Evolutionary conservation across 2,329 filamentous ascomycete genomes (phyloP).

Genomic region (Colletotrichum australisinense): DNA sequence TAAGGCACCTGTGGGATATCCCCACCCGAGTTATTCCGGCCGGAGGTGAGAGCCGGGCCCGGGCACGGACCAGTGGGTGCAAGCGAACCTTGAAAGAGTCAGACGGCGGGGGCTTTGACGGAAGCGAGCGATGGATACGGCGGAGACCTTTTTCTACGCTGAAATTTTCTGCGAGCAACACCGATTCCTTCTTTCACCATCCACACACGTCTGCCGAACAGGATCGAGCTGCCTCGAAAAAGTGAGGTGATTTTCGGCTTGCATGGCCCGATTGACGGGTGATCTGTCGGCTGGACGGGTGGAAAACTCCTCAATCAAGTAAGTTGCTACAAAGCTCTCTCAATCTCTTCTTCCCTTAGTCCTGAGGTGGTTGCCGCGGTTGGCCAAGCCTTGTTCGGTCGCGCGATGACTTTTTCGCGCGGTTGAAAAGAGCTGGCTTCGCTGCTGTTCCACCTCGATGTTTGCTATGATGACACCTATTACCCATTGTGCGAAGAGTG

Average conservation of each 20-base stretch:
- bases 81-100: constrained; percentile 26
- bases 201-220: constrained; percentile 34
- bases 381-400: background rate
- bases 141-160: constrained; percentile 30
- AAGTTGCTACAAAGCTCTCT: constrained; percentile 32
- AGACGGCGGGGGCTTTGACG: constrained; percentile 12
- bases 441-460: constrained; percentile 37
- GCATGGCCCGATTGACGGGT: constrained; percentile 38
- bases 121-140: constrained; percentile 31
- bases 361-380: background rate
- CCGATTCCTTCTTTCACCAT: constrained; percentile 1
- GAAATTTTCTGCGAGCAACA: constrained; percentile 27
- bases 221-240: constrained; percentile 17
- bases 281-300: constrained; percentile 37
- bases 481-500: constrained; percentile 66
- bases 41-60: background rate
- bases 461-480: constrained; percentile 69
- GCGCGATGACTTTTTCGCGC: constrained; percentile 1
- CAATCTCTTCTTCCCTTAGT: constrained; percentile 23
- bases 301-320: constrained; percentile 37
- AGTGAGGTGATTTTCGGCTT: constrained; percentile 33
- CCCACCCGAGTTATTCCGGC: constrained; percentile 15
- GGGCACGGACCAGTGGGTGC: background rate
- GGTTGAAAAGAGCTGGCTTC: constrained; percentile 18
- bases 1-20: background rate